phyloP scores from a whole-genome alignment of 129 eudicot species.

The Tagetes patula region DNA sequence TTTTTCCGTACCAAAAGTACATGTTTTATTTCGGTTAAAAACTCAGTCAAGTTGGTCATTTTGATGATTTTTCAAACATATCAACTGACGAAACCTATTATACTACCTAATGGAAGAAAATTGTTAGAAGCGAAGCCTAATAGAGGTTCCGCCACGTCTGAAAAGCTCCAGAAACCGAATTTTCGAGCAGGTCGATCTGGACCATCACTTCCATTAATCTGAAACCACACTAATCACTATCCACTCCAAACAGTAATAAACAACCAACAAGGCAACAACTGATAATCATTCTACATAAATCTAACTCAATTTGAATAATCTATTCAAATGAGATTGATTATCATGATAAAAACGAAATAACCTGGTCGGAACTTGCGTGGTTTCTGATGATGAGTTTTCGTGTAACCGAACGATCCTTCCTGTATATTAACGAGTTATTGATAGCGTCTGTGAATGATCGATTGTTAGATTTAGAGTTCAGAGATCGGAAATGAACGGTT shows the following conservation, averaged over 20 bases:
- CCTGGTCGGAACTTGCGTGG: constrained; percentile 41
- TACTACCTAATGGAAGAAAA: constrained; percentile 67
- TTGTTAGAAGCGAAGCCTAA: constrained; percentile 50
- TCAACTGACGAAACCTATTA: background rate
- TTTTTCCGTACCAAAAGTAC: too few species aligned
- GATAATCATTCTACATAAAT: background rate
- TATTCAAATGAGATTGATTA: background rate
- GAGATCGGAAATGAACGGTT: constrained; percentile 29
- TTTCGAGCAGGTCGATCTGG: constrained; percentile 22
- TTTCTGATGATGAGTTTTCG: constrained; percentile 30
- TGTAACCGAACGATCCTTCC: constrained; percentile 35
- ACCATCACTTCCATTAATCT: constrained; percentile 43
- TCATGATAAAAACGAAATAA: constrained; percentile 15
- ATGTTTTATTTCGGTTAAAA: too few species aligned
- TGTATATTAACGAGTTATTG: constrained; percentile 26
- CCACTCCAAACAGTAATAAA: constrained; percentile 2
- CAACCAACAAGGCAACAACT: background rate
- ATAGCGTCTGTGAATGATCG: background rate
- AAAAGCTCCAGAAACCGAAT: background rate
- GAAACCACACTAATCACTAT: constrained; percentile 13
- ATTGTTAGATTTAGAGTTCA: background rate
- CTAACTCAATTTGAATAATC: background rate
- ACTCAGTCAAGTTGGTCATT: too few species aligned
- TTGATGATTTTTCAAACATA: background rate
- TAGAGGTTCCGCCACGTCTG: constrained; percentile 42